Evolutionary conservation across 805 yeast species (phyloP), one percentile per base, ranked within the genome.

Genomic region (Scheffersomyces amazonensis): DNA sequence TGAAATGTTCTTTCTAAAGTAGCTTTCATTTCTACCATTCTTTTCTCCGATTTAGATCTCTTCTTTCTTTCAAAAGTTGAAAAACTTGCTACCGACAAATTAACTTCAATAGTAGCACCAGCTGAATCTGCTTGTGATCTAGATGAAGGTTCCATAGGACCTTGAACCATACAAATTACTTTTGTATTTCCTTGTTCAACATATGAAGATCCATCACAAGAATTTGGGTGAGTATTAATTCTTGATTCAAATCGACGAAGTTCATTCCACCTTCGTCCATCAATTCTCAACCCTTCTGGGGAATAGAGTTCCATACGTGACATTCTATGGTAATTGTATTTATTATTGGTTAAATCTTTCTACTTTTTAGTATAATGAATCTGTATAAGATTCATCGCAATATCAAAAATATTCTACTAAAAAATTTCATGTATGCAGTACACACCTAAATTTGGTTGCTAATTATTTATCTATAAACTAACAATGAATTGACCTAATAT

Each of bases 191-290:
- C 99, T 62, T 85, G 95, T 59, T 90, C 93, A 16, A 93, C 80
- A 49, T 83, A 84, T 2, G 97, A 81, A 1, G 97, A 90, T 5
- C 98, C 99, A 62, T 91, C 97, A 2, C 93, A 75, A 1, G 90
- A 76, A 49, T 75, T 78, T 5, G 96, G 88, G 53, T 90, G 97
- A 1, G 98, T 89, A 53, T 88, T 88, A 37, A 87, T 80, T 15
- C 80, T 76, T 55, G 96, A 86, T 27, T 78, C 78, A 53, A 93
- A 87, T 21, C 81, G 74, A 35, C 98, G 80, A 31, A 90, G 72
- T 60, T 93, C 99, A 53, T 91, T 88, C 89, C 93, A 89, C 45
- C 99, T 75, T 51, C 99, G 79, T 2, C 99, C 99, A 58, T 93
- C 98, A 11, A 83, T 69, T 47, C 99, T 73, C 33, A 93, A 73